These are phyloP conservation scores for Pleurostoma richardsiae DNA, from an alignment of 2,329 filamentous ascomycete species.

Conservation along the genomic window DNA sequence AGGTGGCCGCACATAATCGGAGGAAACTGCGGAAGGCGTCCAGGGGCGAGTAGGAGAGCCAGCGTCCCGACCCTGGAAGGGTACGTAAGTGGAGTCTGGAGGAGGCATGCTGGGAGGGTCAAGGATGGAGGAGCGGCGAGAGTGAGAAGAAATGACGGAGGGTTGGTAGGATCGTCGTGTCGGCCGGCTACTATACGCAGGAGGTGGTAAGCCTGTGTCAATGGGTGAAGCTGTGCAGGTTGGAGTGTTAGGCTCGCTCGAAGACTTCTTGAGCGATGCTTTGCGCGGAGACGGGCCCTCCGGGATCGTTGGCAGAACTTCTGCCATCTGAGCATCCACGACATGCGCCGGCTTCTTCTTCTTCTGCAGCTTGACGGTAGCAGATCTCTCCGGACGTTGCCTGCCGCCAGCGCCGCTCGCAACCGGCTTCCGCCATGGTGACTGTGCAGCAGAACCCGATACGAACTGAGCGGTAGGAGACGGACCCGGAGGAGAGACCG, in stretches of 20 bases:
- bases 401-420: constrained; percentile 5
- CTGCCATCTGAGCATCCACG: constrained; percentile 24
- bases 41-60: constrained; percentile 46
- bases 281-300: constrained; percentile 42
- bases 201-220: constrained; percentile 1
- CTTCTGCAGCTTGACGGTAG: constrained; percentile 48
- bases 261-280: constrained; percentile 29
- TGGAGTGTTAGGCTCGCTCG: constrained; percentile 12
- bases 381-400: constrained; percentile 10
- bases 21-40: constrained; percentile 4
- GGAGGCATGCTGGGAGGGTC: constrained; percentile 58
- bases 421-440: constrained; percentile 5
- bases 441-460: constrained; percentile 3
- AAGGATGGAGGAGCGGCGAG: constrained; percentile 42
- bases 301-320: constrained; percentile 44
- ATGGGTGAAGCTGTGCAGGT: background rate
- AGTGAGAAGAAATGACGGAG: constrained; percentile 42
- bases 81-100: constrained; percentile 58
- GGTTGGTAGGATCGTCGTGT: constrained; percentile 46
- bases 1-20: constrained; percentile 56
- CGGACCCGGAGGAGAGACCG: constrained; percentile 14
- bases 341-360: constrained; percentile 24
- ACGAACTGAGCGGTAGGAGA: constrained; percentile 2
- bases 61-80: constrained; percentile 44
- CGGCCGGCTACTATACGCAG: constrained; percentile 33